Conservation (phyloP, 345 rosid genomes). For the Hibiscus tridactylites region DNA sequence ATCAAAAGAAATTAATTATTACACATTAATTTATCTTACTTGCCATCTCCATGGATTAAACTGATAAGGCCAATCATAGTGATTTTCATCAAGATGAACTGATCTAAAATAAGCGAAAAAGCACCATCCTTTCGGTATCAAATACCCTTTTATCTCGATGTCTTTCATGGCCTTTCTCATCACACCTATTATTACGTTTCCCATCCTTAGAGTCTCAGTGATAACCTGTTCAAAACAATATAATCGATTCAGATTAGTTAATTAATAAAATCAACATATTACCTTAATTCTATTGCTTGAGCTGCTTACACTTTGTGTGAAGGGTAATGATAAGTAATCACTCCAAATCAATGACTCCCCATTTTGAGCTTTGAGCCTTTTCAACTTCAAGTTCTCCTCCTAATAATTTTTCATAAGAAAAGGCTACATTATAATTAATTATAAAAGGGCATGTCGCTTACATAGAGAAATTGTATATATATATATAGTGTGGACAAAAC, state of each 20-base stretch:
- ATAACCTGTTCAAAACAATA: slow-evolving; percentile 51
- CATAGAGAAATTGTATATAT: not conserved
- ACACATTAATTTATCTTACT: slow-evolving; percentile 36
- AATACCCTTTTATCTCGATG: slow-evolving; percentile 66
- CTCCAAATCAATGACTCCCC: slow-evolving; percentile 66
- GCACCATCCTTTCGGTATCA: slow-evolving; percentile 95
- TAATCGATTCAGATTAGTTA: not conserved
- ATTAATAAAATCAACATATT: not conserved
- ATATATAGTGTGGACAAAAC: not conserved
- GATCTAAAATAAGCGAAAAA: slow-evolving; percentile 79
- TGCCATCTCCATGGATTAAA: slow-evolving; percentile 99
- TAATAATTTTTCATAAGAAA: not conserved
- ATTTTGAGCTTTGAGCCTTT: slow-evolving; percentile 46
- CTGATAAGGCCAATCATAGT: slow-evolving; percentile 70
- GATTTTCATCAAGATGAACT: slow-evolving; percentile 79
- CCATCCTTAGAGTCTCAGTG: slow-evolving; percentile 84
- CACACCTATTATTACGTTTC: slow-evolving; percentile 79
- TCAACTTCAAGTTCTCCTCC: slow-evolving; percentile 52
- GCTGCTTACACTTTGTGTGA: slow-evolving; percentile 70
- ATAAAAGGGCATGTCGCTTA: not conserved
- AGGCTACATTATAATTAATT: not conserved
- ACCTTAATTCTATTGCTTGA: not conserved
- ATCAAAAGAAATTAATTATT: not conserved
- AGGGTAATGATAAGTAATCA: slow-evolving; percentile 66
- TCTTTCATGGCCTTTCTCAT: slow-evolving; percentile 90